Evolutionary conservation across 1,139 yeast species (phyloP).

Genomic region (Geotrichum fermentans): DNA sequence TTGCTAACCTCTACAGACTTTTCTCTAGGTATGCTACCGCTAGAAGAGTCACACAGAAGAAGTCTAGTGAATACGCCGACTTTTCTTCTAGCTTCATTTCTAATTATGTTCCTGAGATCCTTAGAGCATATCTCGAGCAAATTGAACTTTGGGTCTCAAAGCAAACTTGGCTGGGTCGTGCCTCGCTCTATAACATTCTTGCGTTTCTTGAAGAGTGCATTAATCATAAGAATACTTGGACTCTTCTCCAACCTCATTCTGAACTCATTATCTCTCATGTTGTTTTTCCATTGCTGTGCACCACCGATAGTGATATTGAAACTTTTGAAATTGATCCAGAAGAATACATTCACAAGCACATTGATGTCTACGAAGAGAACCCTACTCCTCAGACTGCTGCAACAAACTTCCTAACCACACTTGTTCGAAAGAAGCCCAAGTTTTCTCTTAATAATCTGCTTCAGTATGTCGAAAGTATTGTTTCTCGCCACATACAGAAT

Average conservation of each 20-base stretch:
- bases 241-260: slow-evolving; percentile 62
- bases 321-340: slow-evolving; percentile 83
- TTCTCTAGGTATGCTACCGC: slow-evolving; percentile 65
- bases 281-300: slow-evolving; percentile 71
- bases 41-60: slow-evolving; percentile 32
- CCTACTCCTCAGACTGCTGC: slow-evolving; percentile 80
- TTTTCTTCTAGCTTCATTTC: slow-evolving; percentile 35
- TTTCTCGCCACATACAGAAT: slow-evolving; percentile 42
- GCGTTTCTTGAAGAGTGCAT: slow-evolving; percentile 69
- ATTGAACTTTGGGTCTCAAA: slow-evolving; percentile 69
- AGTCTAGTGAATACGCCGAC: slow-evolving; percentile 30
- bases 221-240: slow-evolving; percentile 65
- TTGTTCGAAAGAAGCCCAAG: slow-evolving; percentile 62
- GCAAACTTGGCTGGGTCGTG: slow-evolving; percentile 62
- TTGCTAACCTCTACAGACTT: slow-evolving; percentile 68
- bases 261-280: slow-evolving; percentile 64
- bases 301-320: slow-evolving; percentile 65
- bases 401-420: slow-evolving; percentile 64
- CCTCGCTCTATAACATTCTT: slow-evolving; percentile 61
- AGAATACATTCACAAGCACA: slow-evolving; percentile 76
- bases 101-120: slow-evolving; percentile 68
- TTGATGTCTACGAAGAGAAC: slow-evolving; percentile 69
- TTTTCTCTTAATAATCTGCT: slow-evolving; percentile 59
- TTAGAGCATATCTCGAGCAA: slow-evolving; percentile 57
- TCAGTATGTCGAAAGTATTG: slow-evolving; percentile 57